Percentiles rank a stretch among this genome's conserved stretches.
Conservation (phyloP, 2,329 filamentous ascomycete genomes). For the Trichoderma citrinoviride region DNA sequence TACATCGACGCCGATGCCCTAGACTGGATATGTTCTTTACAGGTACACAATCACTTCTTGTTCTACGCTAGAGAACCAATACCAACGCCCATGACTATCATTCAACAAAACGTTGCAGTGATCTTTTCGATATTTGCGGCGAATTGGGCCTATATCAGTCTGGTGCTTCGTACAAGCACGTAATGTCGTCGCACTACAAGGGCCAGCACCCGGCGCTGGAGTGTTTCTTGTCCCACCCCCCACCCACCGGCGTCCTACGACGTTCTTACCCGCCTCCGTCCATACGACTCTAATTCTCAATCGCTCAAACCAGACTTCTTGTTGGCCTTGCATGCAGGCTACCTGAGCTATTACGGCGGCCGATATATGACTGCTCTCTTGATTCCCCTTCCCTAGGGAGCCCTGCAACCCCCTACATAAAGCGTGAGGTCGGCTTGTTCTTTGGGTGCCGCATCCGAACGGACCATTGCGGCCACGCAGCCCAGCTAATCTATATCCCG, state of each 20-base stretch:
- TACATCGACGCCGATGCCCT: neutral
- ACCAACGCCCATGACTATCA: no score
- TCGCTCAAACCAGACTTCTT: neutral
- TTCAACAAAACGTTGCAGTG: neutral
- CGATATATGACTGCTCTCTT: constrained; percentile 12
- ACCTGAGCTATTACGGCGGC: constrained; percentile 1
- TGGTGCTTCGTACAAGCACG: neutral
- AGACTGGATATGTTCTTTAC: neutral
- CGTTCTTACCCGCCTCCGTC: constrained; percentile 1
- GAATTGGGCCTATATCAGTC: neutral
- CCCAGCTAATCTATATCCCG: neutral
- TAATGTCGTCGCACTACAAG: neutral
- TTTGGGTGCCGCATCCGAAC: constrained; percentile 2
- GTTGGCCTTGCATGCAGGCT: constrained; percentile 12
- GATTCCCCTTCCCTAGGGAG: neutral
- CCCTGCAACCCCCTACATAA: neutral
- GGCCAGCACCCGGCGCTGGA: neutral
- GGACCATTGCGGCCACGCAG: neutral
- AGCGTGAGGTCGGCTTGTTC: neutral
- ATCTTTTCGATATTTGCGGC: neutral
- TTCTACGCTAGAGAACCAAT: neutral
- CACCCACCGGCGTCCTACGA: neutral
- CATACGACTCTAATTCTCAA: neutral
- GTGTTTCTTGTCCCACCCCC: neutral
- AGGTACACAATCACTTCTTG: neutral